Percentiles rank a stretch among this genome's conserved stretches.
These are phyloP conservation scores for Cryptococcus amylolentus DNA, from an alignment of 1,284 basidiomycete species.

Conservation along the genomic window DNA sequence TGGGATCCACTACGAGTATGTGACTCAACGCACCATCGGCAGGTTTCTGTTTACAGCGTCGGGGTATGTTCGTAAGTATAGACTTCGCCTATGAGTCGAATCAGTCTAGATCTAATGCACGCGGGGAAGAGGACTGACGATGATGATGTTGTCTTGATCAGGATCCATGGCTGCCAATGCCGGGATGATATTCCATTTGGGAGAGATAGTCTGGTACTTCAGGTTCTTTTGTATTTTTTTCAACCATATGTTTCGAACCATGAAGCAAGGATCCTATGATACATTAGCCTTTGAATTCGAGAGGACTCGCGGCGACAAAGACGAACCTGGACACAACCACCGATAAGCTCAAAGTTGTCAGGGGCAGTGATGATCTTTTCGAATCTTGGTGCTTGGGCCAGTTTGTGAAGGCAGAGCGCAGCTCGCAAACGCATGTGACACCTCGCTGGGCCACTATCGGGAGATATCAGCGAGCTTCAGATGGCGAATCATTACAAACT, in stretches of 20 bases:
- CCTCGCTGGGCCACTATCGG: constrained; percentile 28
- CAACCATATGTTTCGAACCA: constrained; percentile 76
- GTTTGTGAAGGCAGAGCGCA: constrained; percentile 72
- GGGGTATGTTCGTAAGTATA: constrained; percentile 20
- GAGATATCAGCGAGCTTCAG: background rate
- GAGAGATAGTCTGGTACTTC: constrained; percentile 60
- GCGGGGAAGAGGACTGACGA: constrained; percentile 19
- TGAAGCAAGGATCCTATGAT: constrained; percentile 74
- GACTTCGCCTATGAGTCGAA: constrained; percentile 19
- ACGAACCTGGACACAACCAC: constrained; percentile 70
- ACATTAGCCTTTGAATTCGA: constrained; percentile 1
- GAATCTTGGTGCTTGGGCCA: constrained; percentile 65
- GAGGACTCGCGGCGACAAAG: constrained; percentile 1
- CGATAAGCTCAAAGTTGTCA: constrained; percentile 64
- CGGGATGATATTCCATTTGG: constrained; percentile 75
- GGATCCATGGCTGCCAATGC: constrained; percentile 91
- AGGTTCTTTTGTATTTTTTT: constrained; percentile 68
- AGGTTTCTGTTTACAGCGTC: no score
- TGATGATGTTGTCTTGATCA: constrained; percentile 63
- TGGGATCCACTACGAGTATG: background rate
- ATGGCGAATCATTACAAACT: constrained; percentile 29
- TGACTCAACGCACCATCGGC: constrained; percentile 5
- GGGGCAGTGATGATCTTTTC: constrained; percentile 57
- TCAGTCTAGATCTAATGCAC: background rate
- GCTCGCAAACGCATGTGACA: constrained; percentile 70